Evolutionary conservation across 805 yeast species (phyloP), one percentile per base, ranked within the genome.

Genomic region (Metschnikowia noctiluminum): DNA sequence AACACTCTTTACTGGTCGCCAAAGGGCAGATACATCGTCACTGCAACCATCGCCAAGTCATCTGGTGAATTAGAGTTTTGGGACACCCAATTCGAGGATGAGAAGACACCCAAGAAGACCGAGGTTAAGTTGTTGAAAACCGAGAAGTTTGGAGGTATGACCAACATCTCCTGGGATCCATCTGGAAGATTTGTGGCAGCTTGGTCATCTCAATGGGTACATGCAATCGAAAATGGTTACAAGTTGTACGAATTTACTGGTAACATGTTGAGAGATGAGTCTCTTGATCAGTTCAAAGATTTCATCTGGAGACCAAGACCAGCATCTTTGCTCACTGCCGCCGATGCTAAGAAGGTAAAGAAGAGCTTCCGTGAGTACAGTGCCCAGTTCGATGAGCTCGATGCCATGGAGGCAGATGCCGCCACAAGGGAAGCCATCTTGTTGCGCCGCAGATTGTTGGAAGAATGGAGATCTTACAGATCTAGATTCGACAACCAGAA

Each of bases 271-370:
- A 82, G 84, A 58, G 94, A 87, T 60, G 96, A 91, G 62, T 68
- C 78, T 26, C 68, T 88, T 52, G 94, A 88, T 60, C 87, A 84
- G 48, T 89, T 94, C 80, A 87, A 84, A 71, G 91, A 87, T 53
- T 88, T 92, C 62, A 76, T 81, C 53, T 94, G 99, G 99, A 87
- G 99, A 77, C 98, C 98, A 62, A 85, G 99, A 74, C 99, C 99
- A 44, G 81, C 80, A 15, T 78, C 90, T 2, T 69, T 84, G 56
- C 80, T 94, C 64, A 75, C 84, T 52, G 82, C 84, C 60, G 85
- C 82, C 57, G 95, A 89, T 68, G 82, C 82, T 76, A 89, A 89
- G 85, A 86, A 85, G 78, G 89, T 94, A 54, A 81, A 89, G 76
- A 87, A 88, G 86, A 86, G 86, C 74, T 73, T 92, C 75, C 82